These are phyloP conservation scores for Colletotrichum echinochloae DNA, from an alignment of 2,329 filamentous ascomycete species.

Conservation along the genomic window DNA sequence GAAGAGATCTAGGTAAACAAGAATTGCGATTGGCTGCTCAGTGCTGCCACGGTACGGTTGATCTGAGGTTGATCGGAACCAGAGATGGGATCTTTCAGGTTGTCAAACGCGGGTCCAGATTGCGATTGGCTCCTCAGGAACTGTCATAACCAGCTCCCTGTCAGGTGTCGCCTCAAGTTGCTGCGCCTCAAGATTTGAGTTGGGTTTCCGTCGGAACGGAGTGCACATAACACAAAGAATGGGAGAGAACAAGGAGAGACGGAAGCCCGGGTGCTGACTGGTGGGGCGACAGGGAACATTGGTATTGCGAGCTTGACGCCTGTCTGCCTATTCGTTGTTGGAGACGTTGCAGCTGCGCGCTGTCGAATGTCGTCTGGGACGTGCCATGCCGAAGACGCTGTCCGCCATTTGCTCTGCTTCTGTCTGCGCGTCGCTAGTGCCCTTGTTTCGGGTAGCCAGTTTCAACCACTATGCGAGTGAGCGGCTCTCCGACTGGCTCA, in stretches of 20 bases:
- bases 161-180: conserved; percentile 41
- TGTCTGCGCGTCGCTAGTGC: conserved; percentile 22
- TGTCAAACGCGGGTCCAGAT: conserved; percentile 45
- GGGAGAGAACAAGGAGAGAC: conserved; percentile 30
- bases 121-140: conserved; percentile 51
- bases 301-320: conserved; percentile 32
- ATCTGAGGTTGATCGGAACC: conserved; percentile 43
- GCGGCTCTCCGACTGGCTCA: conserved; percentile 27
- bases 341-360: conserved; percentile 23
- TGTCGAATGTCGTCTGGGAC: conserved; percentile 21
- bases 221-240: conserved; percentile 37
- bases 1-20: conserved; percentile 38
- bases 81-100: conserved; percentile 41
- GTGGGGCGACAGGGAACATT: conserved; percentile 23
- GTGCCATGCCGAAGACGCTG: conserved; percentile 16
- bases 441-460: conserved; percentile 29
- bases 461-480: conserved; percentile 29
- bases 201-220: conserved; percentile 39
- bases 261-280: conserved; percentile 41
- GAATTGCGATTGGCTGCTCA: conserved; percentile 44
- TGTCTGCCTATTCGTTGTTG: conserved; percentile 9
- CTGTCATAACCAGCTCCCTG: conserved; percentile 45
- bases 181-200: conserved; percentile 40
- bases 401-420: not conserved
- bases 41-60: conserved; percentile 41